Evolutionary conservation across 2,329 filamentous ascomycete genomes (phyloP), one percentile per base, ranked within the genome.

Genomic region (Thelonectria rubi): DNA sequence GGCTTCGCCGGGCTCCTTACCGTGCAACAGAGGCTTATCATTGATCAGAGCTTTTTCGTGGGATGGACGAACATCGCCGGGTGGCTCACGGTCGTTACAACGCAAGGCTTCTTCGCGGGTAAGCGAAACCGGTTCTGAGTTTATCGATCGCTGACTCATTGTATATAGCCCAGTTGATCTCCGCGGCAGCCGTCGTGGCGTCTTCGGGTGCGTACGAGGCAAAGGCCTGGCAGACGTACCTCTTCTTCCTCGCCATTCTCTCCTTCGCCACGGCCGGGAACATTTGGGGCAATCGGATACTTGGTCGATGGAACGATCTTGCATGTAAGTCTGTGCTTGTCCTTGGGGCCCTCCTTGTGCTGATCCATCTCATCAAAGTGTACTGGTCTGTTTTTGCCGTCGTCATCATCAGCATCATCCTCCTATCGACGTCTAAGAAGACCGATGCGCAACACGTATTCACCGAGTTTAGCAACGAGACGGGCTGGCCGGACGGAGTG

Each of bases 51-150:
- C 63, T 82, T 82, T 56, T 76, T 74, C 54, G 76, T 78, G 10
- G 79, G 79, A 0, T 81, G 79, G 79, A 76, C 77, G 12, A 81
- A 77, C 30, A 81, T 82, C n/a, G 74, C 74, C 7, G 80, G 80
- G 2, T 82, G 80, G 80, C 70, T 82, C 0, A 79, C 76, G 3
- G 70, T 82, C 0, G 77, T 81, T 14, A 81, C 79, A 0, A 78
- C 77, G 0, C 77, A 80, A 56, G 78, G 74, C 0, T 81, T 79
- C 66, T 81, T 82, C 59, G 77, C 72, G 34, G 77, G 79, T 79
- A 63, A 40, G 55, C 1, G 2, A 8, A 1, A n/a, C 2, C 1
- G 0, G 0, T 1, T 0, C 18, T 7, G 8, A 32, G 5, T 3
- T 18, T 2, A 15, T 5, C n/a, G 4, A 0, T 10, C 10, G 3